These are phyloP conservation scores for Suillus subalutaceus DNA, from an alignment of 768 basidiomycete species.

Conservation along the genomic window DNA sequence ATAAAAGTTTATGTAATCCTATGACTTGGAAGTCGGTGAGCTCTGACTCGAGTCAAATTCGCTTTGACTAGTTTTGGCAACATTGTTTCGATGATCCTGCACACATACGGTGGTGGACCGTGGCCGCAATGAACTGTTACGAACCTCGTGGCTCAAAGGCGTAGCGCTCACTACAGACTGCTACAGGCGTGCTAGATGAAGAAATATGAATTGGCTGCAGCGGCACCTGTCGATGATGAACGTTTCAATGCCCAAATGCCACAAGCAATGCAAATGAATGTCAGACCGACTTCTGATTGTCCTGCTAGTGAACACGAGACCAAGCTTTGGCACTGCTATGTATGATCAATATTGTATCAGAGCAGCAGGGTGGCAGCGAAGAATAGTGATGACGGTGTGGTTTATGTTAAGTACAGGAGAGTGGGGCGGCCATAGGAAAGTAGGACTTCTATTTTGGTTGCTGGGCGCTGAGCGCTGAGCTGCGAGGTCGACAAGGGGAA, in stretches of 20 bases:
- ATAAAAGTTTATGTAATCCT: too few relatives aligned
- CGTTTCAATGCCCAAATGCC: neutral
- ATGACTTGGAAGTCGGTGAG: too few relatives aligned
- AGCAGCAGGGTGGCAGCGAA: slow-evolving; percentile 86
- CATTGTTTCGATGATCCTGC: too few relatives aligned
- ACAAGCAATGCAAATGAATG: neutral
- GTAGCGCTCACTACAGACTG: neutral
- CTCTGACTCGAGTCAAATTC: too few relatives aligned
- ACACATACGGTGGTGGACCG: neutral
- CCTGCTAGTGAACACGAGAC: slow-evolving; percentile 36
- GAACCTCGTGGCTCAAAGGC: neutral
- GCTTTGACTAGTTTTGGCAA: too few relatives aligned
- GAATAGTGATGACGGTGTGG: slow-evolving; percentile 28
- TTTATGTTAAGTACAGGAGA: neutral
- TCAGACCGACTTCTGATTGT: neutral
- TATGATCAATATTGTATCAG: slow-evolving; percentile 85
- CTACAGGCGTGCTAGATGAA: neutral
- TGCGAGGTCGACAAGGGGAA: neutral
- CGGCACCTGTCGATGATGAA: neutral
- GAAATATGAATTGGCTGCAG: neutral
- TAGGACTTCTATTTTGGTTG: neutral
- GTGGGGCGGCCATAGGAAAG: too few relatives aligned
- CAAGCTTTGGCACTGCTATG: slow-evolving; percentile 80
- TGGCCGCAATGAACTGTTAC: neutral
- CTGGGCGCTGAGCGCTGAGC: neutral